Base-by-base conservation (phyloP, 2,329 filamentous ascomycete species). In the Raffaelea ambrosiae region DNA sequence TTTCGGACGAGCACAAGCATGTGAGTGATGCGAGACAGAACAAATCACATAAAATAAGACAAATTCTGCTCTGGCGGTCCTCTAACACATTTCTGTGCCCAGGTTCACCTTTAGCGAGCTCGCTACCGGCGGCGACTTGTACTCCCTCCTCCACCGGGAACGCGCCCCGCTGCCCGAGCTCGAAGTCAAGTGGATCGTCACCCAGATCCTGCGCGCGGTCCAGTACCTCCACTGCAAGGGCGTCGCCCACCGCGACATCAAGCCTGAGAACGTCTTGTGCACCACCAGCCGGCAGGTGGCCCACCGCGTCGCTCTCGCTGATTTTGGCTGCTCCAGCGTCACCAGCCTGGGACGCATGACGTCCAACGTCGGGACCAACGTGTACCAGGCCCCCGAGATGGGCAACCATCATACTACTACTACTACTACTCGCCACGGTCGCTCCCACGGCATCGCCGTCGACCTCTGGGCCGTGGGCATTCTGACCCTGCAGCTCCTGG, bases 31-130 rank as follows among this genome's bases (percentile, higher is more conserved):
- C n/a, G n/a, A n/a, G n/a, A n/a, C n/a, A n/a, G n/a, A n/a, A n/a
- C n/a, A n/a, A n/a, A n/a, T n/a, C n/a, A n/a, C n/a, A n/a, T n/a
- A n/a, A n/a, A n/a, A n/a, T n/a, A n/a, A n/a, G n/a, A n/a, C n/a
- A n/a, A n/a, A n/a, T n/a, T n/a, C n/a, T n/a, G n/a, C n/a, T n/a
- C n/a, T n/a, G n/a, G n/a, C n/a, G n/a, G n/a, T n/a, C n/a, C n/a
- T n/a, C n/a, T n/a, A n/a, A n/a, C n/a, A n/a, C n/a, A n/a, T n/a
- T n/a, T n/a, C n/a, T n/a, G n/a, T n/a, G n/a, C n/a, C n/a, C 26
- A 77, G 73, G 31, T 79, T 76, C 50, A 71, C 73, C 0, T 79
- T 82, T 49, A 76, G 71, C 1, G 75, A 81, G 44, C 64, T 82
- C 33, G 77, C 77, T 0, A 66, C 71, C 4, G 71, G 78, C 0